A percentile compares a stretch with the other conserved stretches of the same genome.
Evolutionary conservation across 208 protist species (phyloP).

Genomic region (Lotmaria passim): DNA sequence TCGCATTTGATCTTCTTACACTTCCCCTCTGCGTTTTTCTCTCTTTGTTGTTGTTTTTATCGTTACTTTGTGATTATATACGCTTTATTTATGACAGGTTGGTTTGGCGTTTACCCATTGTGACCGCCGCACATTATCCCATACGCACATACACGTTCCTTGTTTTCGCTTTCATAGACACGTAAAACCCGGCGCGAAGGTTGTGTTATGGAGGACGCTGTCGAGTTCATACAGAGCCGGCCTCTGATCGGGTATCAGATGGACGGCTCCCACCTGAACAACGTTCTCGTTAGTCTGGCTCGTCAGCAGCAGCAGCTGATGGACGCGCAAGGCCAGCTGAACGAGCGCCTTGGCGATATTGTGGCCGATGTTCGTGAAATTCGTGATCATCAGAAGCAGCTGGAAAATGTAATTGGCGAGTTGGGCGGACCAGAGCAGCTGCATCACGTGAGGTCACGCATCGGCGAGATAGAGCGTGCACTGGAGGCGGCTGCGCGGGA

Average conservation of each 20-base stretch:
- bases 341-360: constrained; percentile 46
- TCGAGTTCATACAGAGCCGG: constrained; percentile 78
- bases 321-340: constrained; percentile 45
- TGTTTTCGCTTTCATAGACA: background rate
- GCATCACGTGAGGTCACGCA: constrained; percentile 40
- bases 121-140: too few relatives aligned
- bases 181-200: too few relatives aligned
- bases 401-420: constrained; percentile 52
- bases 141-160: too few relatives aligned
- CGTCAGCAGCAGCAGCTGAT: constrained; percentile 62
- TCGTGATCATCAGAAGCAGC: constrained; percentile 40
- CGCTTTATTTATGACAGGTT: background rate
- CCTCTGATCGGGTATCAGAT: constrained; percentile 86
- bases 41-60: background rate
- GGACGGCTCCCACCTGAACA: constrained; percentile 81
- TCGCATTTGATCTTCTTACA: background rate
- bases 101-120: background rate
- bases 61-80: constrained; percentile 3
- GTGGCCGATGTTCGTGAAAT: constrained; percentile 55
- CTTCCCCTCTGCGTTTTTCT: background rate
- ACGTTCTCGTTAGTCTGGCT: constrained; percentile 66
- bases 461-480: constrained; percentile 57
- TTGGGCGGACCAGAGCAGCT: constrained; percentile 41
- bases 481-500: constrained; percentile 46
- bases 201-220: constrained; percentile 64